These are phyloP conservation scores for Cruciata laevipes DNA, from an alignment of 257 asterid genomes.

Conservation along the genomic window DNA sequence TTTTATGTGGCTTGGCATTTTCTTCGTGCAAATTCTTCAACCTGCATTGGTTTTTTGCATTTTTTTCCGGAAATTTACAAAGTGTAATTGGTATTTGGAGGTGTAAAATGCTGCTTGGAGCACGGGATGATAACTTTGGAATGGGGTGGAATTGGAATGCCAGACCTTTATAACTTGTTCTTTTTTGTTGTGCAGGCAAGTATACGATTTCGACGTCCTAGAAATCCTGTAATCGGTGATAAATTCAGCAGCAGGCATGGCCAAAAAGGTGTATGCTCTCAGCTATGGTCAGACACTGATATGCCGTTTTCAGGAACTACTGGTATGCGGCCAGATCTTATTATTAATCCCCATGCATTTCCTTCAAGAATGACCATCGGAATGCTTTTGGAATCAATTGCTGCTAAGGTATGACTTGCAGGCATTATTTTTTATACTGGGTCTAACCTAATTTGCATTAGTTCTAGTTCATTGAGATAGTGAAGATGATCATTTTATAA, in stretches of 20 bases:
- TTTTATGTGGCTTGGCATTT: too few species aligned
- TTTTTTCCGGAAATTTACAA: not conserved
- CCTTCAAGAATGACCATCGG: constrained; percentile 98
- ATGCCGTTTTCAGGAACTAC: constrained; percentile 89
- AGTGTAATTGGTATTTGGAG: not conserved
- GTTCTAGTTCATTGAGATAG: constrained; percentile 1
- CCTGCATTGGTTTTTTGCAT: too few species aligned
- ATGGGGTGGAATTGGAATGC: too few species aligned
- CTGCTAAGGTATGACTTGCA: constrained; percentile 74
- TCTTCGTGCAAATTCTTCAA: too few species aligned
- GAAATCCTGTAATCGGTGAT: constrained; percentile 93
- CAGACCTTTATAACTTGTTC: not conserved
- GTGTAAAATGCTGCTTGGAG: not conserved
- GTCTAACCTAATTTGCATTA: not conserved
- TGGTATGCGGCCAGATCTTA: constrained; percentile 98
- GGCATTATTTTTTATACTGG: constrained; percentile 7
- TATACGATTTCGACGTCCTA: constrained; percentile 71
- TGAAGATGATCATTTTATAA: not conserved
- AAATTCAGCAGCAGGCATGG: constrained; percentile 99
- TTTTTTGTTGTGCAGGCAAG: constrained; percentile 55
- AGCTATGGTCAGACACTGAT: constrained; percentile 86
- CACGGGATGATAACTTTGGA: too few species aligned
- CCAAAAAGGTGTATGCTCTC: constrained; percentile 99
- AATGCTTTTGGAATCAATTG: constrained; percentile 95
- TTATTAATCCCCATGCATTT: constrained; percentile 96